A percentile compares a stretch with the other conserved stretches of the same genome.
These are phyloP conservation scores for Asparagopsis taxiformis DNA, from an alignment of 31 red algal genomes.

Conservation along the genomic window DNA sequence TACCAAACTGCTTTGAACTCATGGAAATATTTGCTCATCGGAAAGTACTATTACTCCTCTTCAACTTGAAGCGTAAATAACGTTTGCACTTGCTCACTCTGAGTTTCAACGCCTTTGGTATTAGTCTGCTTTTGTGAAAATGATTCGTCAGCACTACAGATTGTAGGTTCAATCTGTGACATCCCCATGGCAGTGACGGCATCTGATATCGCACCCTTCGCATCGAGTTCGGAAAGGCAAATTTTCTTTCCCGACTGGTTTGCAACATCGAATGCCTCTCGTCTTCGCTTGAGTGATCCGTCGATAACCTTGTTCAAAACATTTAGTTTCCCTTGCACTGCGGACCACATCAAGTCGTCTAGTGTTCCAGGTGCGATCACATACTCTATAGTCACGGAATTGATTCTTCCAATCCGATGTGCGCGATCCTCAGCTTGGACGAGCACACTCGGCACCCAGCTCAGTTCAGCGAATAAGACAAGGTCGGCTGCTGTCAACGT, in stretches of 20 bases:
- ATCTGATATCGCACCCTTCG: not conserved
- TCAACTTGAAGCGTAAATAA: no score
- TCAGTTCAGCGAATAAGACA: conserved; percentile 64
- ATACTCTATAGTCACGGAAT: conserved; percentile 33
- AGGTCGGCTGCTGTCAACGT: conserved; percentile 59
- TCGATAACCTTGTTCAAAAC: conserved; percentile 34
- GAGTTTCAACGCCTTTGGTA: no score
- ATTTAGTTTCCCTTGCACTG: conserved; percentile 26
- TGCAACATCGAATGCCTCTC: conserved; percentile 6
- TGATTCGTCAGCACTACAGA: not conserved
- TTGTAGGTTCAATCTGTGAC: not conserved
- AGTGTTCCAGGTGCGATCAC: conserved; percentile 28
- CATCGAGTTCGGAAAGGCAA: not conserved
- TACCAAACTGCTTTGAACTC: no score
- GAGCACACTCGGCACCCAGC: conserved; percentile 56
- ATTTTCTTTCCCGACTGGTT: not conserved
- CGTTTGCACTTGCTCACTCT: no score
- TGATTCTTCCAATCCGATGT: conserved; percentile 62
- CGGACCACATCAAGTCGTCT: conserved; percentile 49
- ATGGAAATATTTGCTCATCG: no score
- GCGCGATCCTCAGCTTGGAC: conserved; percentile 76
- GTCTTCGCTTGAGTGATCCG: conserved; percentile 1
- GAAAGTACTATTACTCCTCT: no score
- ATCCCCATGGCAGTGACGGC: not conserved
- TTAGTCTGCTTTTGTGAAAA: not conserved